Conservation (phyloP, 2,329 filamentous ascomycete genomes). For the Aspergillus tanneri region DNA sequence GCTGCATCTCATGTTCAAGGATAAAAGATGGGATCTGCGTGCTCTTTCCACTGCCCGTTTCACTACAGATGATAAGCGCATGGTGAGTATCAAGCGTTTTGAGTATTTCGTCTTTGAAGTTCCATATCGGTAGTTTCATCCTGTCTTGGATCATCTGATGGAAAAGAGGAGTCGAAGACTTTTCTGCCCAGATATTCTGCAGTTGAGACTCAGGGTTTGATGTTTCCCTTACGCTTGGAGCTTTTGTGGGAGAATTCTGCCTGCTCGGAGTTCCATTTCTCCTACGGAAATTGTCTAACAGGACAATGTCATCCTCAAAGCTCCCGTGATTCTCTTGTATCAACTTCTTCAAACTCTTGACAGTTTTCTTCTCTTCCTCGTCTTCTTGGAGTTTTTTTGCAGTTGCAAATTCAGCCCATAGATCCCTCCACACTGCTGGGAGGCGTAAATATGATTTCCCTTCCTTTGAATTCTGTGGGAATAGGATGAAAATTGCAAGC, state of each 20-base stretch:
- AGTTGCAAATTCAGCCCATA: slow-evolving; percentile 77
- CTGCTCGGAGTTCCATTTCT: slow-evolving; percentile 38
- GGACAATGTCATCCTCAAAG: slow-evolving; percentile 70
- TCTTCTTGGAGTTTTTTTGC: slow-evolving; percentile 69
- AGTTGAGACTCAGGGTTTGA: slow-evolving; percentile 42
- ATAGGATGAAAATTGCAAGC: slow-evolving; percentile 76
- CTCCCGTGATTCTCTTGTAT: slow-evolving; percentile 38
- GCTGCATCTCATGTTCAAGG: slow-evolving; percentile 79
- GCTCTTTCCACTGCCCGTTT: slow-evolving; percentile 96
- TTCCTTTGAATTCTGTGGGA: slow-evolving; percentile 74
- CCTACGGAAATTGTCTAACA: slow-evolving; percentile 71
- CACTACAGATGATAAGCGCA: slow-evolving; percentile 90
- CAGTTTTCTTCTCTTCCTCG: slow-evolving; percentile 64
- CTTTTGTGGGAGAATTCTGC: slow-evolving; percentile 26
- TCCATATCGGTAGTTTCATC: slow-evolving; percentile 84
- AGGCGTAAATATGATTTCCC: slow-evolving; percentile 80
- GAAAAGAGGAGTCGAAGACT: slow-evolving; percentile 57
- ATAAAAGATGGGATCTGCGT: slow-evolving; percentile 96
- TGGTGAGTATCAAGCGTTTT: slow-evolving; percentile 74
- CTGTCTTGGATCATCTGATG: slow-evolving; percentile 76
- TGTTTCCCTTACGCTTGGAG: slow-evolving; percentile 21
- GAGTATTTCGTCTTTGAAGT: slow-evolving; percentile 75
- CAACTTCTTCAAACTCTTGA: slow-evolving; percentile 61
- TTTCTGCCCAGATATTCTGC: slow-evolving; percentile 53
- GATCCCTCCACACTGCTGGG: slow-evolving; percentile 75